Evolutionary conservation across 169 alveolate species (phyloP).

Genomic region (Theileria sp.): DNA sequence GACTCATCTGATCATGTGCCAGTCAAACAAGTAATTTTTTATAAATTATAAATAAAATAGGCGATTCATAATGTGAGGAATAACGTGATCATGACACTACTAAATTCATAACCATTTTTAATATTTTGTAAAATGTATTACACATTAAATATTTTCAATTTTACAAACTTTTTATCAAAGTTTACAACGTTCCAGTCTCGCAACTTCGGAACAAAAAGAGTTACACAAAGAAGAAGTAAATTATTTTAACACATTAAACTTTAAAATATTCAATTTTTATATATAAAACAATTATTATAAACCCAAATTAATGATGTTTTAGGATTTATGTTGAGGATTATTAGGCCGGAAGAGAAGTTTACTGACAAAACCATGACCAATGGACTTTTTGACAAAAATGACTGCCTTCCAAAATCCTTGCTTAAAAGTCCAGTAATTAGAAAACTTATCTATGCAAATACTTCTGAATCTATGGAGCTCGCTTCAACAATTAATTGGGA

Average conservation of each 20-base stretch:
- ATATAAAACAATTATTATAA: not conserved
- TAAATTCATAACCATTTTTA: slow-evolving; percentile 33
- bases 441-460: slow-evolving; percentile 74
- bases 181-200: slow-evolving; percentile 11
- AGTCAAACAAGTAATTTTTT: slow-evolving; percentile 44
- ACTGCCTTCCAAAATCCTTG: slow-evolving; percentile 79
- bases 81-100: slow-evolving; percentile 61
- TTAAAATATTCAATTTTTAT: not conserved
- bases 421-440: slow-evolving; percentile 76
- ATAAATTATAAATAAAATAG: slow-evolving; percentile 1
- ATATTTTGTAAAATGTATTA: slow-evolving; percentile 16
- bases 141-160: slow-evolving; percentile 9
- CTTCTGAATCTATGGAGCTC: slow-evolving; percentile 75
- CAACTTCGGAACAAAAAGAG: slow-evolving; percentile 61
- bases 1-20: slow-evolving; percentile 54
- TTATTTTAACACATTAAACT: not conserved
- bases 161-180: slow-evolving; percentile 1
- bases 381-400: slow-evolving; percentile 30
- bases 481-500: slow-evolving; percentile 81
- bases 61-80: slow-evolving; percentile 64
- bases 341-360: slow-evolving; percentile 61
- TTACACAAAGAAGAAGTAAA: slow-evolving; percentile 61
- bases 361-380: slow-evolving; percentile 35
- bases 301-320: not conserved
- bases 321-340: slow-evolving; percentile 57